Conservation (phyloP, 176 grass and related monocot species). For the Lolium multiflorum region DNA sequence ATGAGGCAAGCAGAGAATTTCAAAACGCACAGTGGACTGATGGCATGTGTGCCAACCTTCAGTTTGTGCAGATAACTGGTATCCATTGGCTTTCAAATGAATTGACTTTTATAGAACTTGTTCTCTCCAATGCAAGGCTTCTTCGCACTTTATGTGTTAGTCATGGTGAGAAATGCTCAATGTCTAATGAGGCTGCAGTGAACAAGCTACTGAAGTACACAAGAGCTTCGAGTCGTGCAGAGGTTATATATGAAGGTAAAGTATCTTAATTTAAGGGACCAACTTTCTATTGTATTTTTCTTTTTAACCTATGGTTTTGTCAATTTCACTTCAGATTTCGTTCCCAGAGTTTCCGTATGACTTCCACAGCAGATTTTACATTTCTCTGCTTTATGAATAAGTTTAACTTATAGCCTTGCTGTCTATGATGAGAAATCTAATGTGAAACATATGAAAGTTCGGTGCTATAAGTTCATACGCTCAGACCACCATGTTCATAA, state of each 20-base stretch:
- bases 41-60: constrained; percentile 48
- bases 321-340: neutral
- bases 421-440: neutral
- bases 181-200: constrained; percentile 14
- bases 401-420: neutral
- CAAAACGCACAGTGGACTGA: constrained; percentile 40
- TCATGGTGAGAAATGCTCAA: neutral
- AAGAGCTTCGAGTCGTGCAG: neutral
- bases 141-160: constrained; percentile 27
- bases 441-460: neutral
- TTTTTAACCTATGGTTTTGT: neutral
- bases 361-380: neutral
- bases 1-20: constrained; percentile 19
- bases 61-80: constrained; percentile 23
- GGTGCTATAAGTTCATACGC: neutral
- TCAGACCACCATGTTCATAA: neutral
- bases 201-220: neutral
- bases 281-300: neutral
- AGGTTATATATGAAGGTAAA: neutral
- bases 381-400: neutral
- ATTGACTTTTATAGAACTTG: constrained; percentile 43
- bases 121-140: constrained; percentile 36
- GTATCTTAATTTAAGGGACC: neutral
- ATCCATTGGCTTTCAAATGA: constrained; percentile 39
- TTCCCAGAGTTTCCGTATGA: neutral